These are phyloP conservation scores for Stevia rebaudiana DNA, from an alignment of 140 eudicot genomes.

Conservation along the genomic window DNA sequence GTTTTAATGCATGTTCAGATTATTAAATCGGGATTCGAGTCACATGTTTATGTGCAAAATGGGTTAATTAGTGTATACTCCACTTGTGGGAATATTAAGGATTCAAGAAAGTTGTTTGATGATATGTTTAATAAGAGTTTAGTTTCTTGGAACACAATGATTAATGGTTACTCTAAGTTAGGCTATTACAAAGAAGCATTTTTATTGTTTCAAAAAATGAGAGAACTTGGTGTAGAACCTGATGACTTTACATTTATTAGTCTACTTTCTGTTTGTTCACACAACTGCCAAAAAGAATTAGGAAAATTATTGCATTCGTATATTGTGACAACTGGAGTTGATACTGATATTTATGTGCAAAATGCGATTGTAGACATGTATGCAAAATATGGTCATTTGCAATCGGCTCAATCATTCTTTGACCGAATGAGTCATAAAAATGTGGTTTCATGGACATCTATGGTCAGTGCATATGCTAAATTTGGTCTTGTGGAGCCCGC, in stretches of 20 bases:
- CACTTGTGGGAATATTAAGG: slow-evolving; percentile 32
- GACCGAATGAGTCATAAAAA: slow-evolving; percentile 42
- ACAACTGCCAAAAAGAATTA: slow-evolving; percentile 20
- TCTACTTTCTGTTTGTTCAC: slow-evolving; percentile 55
- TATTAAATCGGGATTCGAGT: slow-evolving; percentile 40
- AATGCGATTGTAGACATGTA: slow-evolving; percentile 70
- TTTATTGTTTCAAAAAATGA: slow-evolving; percentile 42
- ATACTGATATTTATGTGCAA: slow-evolving; percentile 42
- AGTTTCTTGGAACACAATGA: slow-evolving; percentile 67
- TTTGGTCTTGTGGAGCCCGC: slow-evolving; percentile 42
- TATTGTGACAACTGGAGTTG: slow-evolving; percentile 30
- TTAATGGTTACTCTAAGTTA: slow-evolving; percentile 50
- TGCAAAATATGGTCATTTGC: slow-evolving; percentile 45
- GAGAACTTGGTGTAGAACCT: slow-evolving; percentile 38
- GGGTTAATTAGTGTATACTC: slow-evolving; percentile 45
- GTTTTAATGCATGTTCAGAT: slow-evolving; percentile 37
- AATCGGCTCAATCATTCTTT: slow-evolving; percentile 43
- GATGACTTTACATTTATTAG: slow-evolving; percentile 54
- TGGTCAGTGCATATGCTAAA: slow-evolving; percentile 56
- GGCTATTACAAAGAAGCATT: slow-evolving; percentile 42
- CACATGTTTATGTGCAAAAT: slow-evolving; percentile 46
- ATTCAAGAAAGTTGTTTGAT: slow-evolving; percentile 49
- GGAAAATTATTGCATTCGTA: slow-evolving; percentile 47
- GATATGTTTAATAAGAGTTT: slow-evolving; percentile 37
- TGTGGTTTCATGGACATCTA: slow-evolving; percentile 66